phyloP scores from a whole-genome alignment of 2,329 filamentous ascomycete species.

The Talaromyces pinophilus region DNA sequence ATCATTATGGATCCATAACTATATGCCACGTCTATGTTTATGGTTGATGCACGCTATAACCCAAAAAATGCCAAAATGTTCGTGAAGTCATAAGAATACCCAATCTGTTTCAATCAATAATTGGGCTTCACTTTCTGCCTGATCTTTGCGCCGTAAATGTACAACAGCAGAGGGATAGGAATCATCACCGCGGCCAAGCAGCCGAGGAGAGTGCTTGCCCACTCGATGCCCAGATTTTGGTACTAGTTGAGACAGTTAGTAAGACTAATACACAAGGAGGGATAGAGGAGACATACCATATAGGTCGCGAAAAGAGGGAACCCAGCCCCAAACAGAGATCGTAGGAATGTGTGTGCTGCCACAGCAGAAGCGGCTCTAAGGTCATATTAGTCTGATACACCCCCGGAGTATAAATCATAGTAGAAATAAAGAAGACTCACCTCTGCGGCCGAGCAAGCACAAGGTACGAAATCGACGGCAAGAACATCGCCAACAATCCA shows the following conservation, averaged over 20 bases:
- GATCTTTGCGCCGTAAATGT: conserved; percentile 31
- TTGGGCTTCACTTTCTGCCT: conserved; percentile 13
- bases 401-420: not conserved
- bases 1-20: not conserved
- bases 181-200: conserved; percentile 43
- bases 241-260: conserved; percentile 53
- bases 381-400: conserved; percentile 64
- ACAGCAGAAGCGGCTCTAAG: conserved; percentile 60
- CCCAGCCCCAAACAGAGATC: conserved; percentile 39
- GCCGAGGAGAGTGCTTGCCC: conserved; percentile 46
- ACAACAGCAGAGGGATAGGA: conserved; percentile 45
- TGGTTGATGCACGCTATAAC: not conserved
- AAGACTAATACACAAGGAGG: not conserved
- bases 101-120: not conserved
- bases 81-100: not conserved
- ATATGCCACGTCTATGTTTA: not conserved
- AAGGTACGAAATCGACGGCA: conserved; percentile 42
- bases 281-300: conserved; percentile 35
- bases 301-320: conserved; percentile 41
- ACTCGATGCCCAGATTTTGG: conserved; percentile 39
- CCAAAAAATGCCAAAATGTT: not conserved
- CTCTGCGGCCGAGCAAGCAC: conserved; percentile 18
- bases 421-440: not conserved
- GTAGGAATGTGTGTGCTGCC: conserved; percentile 55
- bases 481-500: conserved; percentile 60